These are phyloP conservation scores for Plasmopara viticola DNA, from an alignment of 352 stramenopile species.

Conservation along the genomic window DNA sequence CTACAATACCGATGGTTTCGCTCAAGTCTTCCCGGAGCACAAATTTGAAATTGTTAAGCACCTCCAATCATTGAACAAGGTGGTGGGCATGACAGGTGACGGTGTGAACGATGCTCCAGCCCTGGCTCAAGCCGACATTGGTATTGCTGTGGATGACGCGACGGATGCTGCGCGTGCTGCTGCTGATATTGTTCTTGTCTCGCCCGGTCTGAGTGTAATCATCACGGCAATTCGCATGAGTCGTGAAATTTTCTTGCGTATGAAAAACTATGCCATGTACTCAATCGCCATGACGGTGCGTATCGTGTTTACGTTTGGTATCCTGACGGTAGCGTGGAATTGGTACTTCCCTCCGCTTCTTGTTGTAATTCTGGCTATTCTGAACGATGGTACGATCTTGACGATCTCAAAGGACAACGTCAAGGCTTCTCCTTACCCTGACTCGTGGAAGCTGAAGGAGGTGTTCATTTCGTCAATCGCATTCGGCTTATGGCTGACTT, in stretches of 20 bases:
- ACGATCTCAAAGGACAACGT: slow-evolving; percentile 80
- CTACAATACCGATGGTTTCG: slow-evolving; percentile 91
- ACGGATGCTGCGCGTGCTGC: too few relatives aligned
- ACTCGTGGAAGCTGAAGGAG: slow-evolving; percentile 69
- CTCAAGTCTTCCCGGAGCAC: slow-evolving; percentile 88
- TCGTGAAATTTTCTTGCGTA: too few relatives aligned
- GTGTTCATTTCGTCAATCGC: slow-evolving; percentile 64
- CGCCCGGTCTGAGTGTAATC: too few relatives aligned
- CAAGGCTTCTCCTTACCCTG: slow-evolving; percentile 44
- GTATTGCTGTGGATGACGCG: too few relatives aligned
- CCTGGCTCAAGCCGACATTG: too few relatives aligned
- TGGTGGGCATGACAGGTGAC: too few relatives aligned
- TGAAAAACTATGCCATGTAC: too few relatives aligned
- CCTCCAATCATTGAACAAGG: slow-evolving; percentile 80
- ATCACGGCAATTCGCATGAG: too few relatives aligned
- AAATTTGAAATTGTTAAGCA: slow-evolving; percentile 90
- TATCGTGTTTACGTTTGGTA: slow-evolving; percentile 85
- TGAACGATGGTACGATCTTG: slow-evolving; percentile 87
- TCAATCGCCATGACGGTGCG: slow-evolving; percentile 85
- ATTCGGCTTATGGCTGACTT: slow-evolving; percentile 62
- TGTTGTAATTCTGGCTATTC: slow-evolving; percentile 86
- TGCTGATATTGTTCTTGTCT: too few relatives aligned
- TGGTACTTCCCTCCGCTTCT: slow-evolving; percentile 85
- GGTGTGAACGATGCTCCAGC: too few relatives aligned
- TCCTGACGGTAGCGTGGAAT: slow-evolving; percentile 82